Conservation (phyloP, 1,139 yeast species). For the Sugiyamaella pinicola region DNA sequence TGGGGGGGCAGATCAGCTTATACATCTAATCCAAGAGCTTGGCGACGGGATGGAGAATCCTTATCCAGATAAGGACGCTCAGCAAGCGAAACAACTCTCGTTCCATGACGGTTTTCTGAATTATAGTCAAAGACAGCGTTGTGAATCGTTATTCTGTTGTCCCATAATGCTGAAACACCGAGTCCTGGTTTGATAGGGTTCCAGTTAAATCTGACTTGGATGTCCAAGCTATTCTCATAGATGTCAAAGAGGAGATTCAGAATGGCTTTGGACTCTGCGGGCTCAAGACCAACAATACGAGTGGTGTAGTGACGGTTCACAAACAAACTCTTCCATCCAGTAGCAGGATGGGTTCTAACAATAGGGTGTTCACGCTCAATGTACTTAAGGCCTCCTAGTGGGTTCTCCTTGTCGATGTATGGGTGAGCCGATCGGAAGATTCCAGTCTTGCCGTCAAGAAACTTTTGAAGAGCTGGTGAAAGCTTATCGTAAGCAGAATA, state of each 20-base stretch:
- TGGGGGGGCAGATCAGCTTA: no score
- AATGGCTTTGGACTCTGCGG: constrained; percentile 61
- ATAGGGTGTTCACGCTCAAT: constrained; percentile 55
- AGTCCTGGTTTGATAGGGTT: constrained; percentile 40
- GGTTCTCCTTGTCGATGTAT: constrained; percentile 18
- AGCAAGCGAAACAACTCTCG: constrained; percentile 67
- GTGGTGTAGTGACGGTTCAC: constrained; percentile 64
- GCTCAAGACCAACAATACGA: constrained; percentile 65
- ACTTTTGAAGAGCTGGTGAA: constrained; percentile 60
- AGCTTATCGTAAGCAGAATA: constrained; percentile 67
- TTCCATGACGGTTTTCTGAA: constrained; percentile 57
- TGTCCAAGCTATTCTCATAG: constrained; percentile 34
- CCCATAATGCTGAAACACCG: constrained; percentile 73
- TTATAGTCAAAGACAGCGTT: constrained; percentile 48
- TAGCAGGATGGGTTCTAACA: constrained; percentile 69
- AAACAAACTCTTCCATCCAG: constrained; percentile 60
- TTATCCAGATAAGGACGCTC: constrained; percentile 42
- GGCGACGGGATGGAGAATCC: constrained; percentile 13
- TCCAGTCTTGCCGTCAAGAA: constrained; percentile 60
- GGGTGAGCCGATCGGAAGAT: constrained; percentile 49
- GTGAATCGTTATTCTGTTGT: constrained; percentile 66
- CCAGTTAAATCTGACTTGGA: constrained; percentile 61
- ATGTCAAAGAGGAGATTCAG: constrained; percentile 52
- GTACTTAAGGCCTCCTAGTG: constrained; percentile 14
- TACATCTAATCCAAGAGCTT: constrained; percentile 9